These are phyloP conservation scores for Actinomortierella ambigua DNA, from an alignment of 371 early-diverging fungal species.

Conservation along the genomic window DNA sequence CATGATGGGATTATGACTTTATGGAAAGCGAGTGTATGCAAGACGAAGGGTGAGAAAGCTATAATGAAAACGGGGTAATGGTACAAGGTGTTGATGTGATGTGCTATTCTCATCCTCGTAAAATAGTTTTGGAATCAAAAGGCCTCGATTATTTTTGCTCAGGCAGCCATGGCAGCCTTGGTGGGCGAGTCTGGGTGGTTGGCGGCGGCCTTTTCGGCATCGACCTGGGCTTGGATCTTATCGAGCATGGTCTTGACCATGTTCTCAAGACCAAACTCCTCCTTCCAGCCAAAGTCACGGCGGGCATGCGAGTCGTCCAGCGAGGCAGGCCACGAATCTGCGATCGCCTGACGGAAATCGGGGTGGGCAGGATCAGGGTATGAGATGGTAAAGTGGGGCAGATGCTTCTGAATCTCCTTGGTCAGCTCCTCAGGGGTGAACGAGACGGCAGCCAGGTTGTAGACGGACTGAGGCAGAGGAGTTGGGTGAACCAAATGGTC, in stretches of 20 bases:
- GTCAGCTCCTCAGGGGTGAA: constrained; percentile 60
- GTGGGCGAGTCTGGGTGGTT: constrained; percentile 3
- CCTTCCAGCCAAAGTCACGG: constrained; percentile 64
- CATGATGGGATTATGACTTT: no score
- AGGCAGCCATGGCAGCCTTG: constrained; percentile 30
- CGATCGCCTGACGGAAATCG: constrained; percentile 65
- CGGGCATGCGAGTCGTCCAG: constrained; percentile 60
- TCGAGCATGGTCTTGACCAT: constrained; percentile 49
- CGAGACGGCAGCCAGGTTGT: constrained; percentile 60
- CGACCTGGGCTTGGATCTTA: constrained; percentile 45
- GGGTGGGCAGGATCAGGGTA: constrained; percentile 49
- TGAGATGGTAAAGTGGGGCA: constrained; percentile 54
- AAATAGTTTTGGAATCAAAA: no score
- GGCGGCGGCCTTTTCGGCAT: constrained; percentile 28
- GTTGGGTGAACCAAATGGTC: constrained; percentile 56
- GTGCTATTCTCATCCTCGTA: no score
- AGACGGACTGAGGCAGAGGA: constrained; percentile 53
- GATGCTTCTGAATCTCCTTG: constrained; percentile 51
- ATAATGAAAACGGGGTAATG: no score
- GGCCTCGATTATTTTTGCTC: background rate
- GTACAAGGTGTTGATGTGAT: no score
- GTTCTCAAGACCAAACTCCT: constrained; percentile 51
- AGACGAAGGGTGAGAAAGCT: no score
- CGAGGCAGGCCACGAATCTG: constrained; percentile 62
- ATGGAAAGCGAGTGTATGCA: no score